Conservation (phyloP, 129 eudicot genomes). For the Artemisia argyi region DNA sequence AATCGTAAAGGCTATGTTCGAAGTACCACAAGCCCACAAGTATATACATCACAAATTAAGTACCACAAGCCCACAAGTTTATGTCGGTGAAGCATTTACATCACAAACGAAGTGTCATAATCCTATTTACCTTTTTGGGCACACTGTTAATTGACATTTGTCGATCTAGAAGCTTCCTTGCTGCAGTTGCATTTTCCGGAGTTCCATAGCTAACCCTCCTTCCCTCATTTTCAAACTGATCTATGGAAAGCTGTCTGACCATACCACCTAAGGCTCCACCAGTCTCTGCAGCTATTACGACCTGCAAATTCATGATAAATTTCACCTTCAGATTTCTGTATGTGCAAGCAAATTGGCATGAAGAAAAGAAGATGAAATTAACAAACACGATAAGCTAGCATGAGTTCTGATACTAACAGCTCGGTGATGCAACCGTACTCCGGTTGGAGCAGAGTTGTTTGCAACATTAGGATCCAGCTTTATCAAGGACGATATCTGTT, state of each 20-base stretch:
- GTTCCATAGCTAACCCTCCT: conserved; percentile 94
- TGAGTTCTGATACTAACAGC: conserved; percentile 62
- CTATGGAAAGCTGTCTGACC: conserved; percentile 95
- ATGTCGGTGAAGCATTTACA: no score
- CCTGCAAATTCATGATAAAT: conserved; percentile 47
- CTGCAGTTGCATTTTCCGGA: conserved; percentile 94
- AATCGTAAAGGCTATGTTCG: no score
- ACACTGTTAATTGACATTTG: conserved; percentile 94
- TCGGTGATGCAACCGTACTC: conserved; percentile 93
- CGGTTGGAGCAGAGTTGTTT: conserved; percentile 61
- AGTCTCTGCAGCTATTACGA: conserved; percentile 93
- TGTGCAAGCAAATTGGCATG: neutral
- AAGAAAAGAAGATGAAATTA: neutral
- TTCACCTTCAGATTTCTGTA: conserved; percentile 2
- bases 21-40: no score
- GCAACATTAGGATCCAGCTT: conserved; percentile 63
- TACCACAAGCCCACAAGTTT: no score
- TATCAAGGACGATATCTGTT: conserved; percentile 52
- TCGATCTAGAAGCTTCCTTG: conserved; percentile 90
- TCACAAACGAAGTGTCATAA: no score
- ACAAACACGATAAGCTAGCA: neutral
- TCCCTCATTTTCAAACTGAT: conserved; percentile 98
- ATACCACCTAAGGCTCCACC: conserved; percentile 98
- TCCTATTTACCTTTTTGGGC: conserved; percentile 73
- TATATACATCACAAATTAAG: no score